A percentile compares a stretch with the other conserved stretches of the same genome.
These are phyloP conservation scores for Pestalotiopsis sp. DNA, from an alignment of 2,329 filamentous ascomycete species.

Conservation along the genomic window DNA sequence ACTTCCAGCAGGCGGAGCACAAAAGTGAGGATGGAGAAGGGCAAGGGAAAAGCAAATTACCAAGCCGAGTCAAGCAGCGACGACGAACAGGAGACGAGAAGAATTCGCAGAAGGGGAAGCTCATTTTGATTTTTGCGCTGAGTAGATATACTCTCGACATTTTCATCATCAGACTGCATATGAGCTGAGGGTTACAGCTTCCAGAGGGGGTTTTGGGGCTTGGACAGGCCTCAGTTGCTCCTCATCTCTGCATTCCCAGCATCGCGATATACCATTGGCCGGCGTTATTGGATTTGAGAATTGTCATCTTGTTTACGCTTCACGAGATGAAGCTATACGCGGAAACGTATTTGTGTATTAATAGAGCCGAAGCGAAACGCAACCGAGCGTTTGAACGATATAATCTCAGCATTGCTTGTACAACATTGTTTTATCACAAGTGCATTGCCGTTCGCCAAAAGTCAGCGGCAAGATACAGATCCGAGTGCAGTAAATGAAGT, in stretches of 20 bases:
- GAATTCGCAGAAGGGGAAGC: conserved; percentile 38
- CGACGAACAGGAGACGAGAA: conserved; percentile 29
- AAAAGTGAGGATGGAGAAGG: conserved; percentile 40
- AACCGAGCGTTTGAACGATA: background rate
- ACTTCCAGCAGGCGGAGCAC: background rate
- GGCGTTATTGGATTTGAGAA: background rate
- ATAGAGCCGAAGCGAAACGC: background rate
- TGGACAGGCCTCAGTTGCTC: background rate
- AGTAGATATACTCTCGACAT: background rate
- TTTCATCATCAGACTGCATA: background rate
- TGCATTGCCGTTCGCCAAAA: background rate
- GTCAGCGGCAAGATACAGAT: background rate
- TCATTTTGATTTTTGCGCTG: conserved; percentile 38
- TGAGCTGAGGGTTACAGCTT: background rate
- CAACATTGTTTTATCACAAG: background rate
- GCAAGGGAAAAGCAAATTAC: conserved; percentile 51
- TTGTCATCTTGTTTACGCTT: background rate
- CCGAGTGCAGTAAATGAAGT: no score
- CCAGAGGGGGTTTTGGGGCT: background rate
- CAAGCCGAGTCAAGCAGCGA: conserved; percentile 37
- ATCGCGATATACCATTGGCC: conserved; percentile 3
- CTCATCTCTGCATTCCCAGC: conserved; percentile 3
- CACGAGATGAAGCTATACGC: background rate
- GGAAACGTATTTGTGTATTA: background rate
- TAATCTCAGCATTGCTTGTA: background rate